phyloP scores from a whole-genome alignment of 805 yeast species.

The Starmera dryadoides region DNA sequence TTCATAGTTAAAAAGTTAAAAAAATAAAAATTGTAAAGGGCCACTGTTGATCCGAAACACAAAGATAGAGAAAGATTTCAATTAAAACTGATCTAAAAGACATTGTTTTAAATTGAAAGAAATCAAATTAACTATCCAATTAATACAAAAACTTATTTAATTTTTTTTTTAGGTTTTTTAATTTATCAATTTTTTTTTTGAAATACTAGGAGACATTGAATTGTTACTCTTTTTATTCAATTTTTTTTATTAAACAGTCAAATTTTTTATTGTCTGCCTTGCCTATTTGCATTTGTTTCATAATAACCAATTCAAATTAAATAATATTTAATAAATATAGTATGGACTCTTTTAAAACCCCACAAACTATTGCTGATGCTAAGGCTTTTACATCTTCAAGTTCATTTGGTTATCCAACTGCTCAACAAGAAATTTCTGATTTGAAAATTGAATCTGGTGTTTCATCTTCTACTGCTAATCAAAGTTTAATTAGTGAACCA shows the following conservation, averaged over 20 bases:
- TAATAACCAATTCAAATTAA: neutral
- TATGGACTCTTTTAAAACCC: constrained; percentile 22
- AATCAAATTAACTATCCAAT: no score
- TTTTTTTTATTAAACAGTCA: neutral
- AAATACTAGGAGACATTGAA: constrained; percentile 8
- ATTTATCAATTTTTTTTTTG: neutral
- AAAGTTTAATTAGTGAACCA: constrained; percentile 2
- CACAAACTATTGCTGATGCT: constrained; percentile 22
- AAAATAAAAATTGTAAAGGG: neutral
- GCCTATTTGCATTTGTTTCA: no score
- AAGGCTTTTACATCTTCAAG: constrained; percentile 19
- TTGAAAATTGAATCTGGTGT: constrained; percentile 10
- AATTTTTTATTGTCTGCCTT: no score
- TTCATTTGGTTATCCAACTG: constrained; percentile 22
- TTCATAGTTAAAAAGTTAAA: neutral
- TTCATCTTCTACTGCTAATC: neutral
- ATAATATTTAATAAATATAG: neutral
- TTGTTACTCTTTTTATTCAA: constrained; percentile 7
- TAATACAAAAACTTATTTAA: no score
- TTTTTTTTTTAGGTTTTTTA: neutral
- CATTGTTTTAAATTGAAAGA: neutral
- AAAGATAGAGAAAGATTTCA: neutral
- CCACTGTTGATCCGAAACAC: neutral
- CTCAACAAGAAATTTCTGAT: constrained; percentile 18
- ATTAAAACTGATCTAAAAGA: neutral